A percentile compares a stretch with the other conserved stretches of the same genome.
Conservation (phyloP, 1,284 basidiomycete genomes). For the Ustilago sp. region DNA sequence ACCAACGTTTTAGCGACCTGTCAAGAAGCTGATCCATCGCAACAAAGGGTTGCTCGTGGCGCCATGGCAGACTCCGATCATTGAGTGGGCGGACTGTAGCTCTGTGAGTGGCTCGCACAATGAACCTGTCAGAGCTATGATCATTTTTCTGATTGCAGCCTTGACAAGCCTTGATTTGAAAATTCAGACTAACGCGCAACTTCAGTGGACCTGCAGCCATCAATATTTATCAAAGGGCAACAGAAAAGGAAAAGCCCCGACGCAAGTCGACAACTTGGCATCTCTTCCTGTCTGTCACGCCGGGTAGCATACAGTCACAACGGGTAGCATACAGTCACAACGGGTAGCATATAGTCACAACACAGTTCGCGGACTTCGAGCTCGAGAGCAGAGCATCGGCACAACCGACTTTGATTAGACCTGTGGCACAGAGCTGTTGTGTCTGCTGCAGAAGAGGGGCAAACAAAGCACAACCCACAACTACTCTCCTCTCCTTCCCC, state of each 20-base stretch:
- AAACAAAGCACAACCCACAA: constrained; percentile 8
- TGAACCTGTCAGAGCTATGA: constrained; percentile 35
- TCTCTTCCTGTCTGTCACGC: constrained; percentile 10
- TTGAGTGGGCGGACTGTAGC: background rate
- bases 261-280: constrained; percentile 20
- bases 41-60: background rate
- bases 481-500: background rate
- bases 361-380: background rate
- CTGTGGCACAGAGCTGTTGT: constrained; percentile 2
- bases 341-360: background rate
- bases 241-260: constrained; percentile 14
- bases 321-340: constrained; percentile 4
- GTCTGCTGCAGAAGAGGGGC: constrained; percentile 11
- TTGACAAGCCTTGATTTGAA: background rate
- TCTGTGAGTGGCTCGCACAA: constrained; percentile 5
- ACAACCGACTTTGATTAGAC: constrained; percentile 7
- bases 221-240: background rate
- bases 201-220: background rate
- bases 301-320: background rate
- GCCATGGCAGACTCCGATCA: constrained; percentile 1
- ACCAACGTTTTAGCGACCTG: constrained; percentile 8
- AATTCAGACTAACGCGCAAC: background rate
- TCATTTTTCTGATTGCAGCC: constrained; percentile 6
- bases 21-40: constrained; percentile 17
- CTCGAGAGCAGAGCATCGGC: background rate